phyloP scores from a whole-genome alignment of 2,329 filamentous ascomycete species.

The Fusarium palustre region DNA sequence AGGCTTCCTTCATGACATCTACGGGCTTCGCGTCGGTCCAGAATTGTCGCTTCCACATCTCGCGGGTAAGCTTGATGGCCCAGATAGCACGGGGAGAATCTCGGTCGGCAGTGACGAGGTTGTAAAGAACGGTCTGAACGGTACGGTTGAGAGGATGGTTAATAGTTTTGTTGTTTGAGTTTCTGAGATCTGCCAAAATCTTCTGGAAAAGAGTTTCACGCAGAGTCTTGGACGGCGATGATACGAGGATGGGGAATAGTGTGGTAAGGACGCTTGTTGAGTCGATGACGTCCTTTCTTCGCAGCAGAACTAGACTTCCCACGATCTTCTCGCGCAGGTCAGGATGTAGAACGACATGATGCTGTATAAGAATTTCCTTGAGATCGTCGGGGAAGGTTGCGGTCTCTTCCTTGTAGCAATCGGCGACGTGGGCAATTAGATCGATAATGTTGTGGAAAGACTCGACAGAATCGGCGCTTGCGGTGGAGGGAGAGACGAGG shows the following conservation, averaged over 20 bases:
- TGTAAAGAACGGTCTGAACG: conserved; percentile 93
- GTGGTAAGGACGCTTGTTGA: conserved; percentile 86
- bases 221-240: conserved; percentile 91
- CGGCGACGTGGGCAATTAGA: conserved; percentile 91
- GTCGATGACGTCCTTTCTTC: conserved; percentile 92
- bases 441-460: conserved; percentile 93
- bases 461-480: conserved; percentile 81
- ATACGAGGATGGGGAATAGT: conserved; percentile 91
- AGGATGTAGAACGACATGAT: conserved; percentile 84
- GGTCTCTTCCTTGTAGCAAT: conserved; percentile 89
- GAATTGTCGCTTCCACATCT: conserved; percentile 95
- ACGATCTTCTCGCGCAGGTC: conserved; percentile 96
- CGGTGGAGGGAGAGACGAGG: conserved; percentile 81
- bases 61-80: conserved; percentile 94
- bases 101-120: conserved; percentile 87
- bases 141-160: conserved; percentile 95
- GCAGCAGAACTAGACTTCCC: conserved; percentile 84
- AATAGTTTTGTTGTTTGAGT: conserved; percentile 85
- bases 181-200: conserved; percentile 89
- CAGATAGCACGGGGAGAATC: conserved; percentile 89
- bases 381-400: conserved; percentile 82
- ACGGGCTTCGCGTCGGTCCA: conserved; percentile 96
- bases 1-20: conserved; percentile 97
- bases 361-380: conserved; percentile 80
- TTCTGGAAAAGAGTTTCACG: conserved; percentile 86